Conservation (phyloP, 2,329 filamentous ascomycete genomes). For the Hypoxylon sp. region DNA sequence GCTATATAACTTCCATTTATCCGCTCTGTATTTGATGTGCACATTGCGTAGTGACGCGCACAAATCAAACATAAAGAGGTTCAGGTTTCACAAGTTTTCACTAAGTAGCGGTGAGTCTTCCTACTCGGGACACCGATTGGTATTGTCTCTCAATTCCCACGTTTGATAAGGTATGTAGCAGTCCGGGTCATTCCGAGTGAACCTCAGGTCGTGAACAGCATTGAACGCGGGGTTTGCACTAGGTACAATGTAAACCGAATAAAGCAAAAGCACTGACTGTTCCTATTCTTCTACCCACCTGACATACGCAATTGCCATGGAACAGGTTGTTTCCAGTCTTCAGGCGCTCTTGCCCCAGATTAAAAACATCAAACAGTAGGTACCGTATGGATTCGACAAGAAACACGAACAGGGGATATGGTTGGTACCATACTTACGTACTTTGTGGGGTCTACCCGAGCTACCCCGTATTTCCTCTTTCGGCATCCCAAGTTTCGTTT, state of each 20-base stretch:
- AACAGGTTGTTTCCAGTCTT: not conserved
- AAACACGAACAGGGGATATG: not conserved
- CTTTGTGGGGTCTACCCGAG: conserved; percentile 17
- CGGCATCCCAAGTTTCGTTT: conserved; percentile 11
- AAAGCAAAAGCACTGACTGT: not conserved
- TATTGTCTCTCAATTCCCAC: conserved; percentile 29
- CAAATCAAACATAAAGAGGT: not conserved
- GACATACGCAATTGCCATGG: not conserved
- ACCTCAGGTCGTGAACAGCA: not conserved
- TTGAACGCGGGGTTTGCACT: conserved; percentile 20
- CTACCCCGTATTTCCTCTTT: conserved; percentile 46
- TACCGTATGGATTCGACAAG: conserved; percentile 6
- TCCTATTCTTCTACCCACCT: not conserved
- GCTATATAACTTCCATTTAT: not conserved
- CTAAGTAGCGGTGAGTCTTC: conserved; percentile 38
- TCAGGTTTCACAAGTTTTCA: not conserved
- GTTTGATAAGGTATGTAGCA: conserved; percentile 27
- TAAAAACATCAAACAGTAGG: conserved; percentile 4
- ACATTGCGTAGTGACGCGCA: not conserved
- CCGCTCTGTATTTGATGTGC: not conserved
- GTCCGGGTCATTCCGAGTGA: conserved; percentile 24
- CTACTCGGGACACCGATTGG: conserved; percentile 18
- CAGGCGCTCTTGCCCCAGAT: conserved; percentile 8
- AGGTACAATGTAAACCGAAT: not conserved
- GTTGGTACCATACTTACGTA: conserved; percentile 4